These are phyloP conservation scores for Xanthoconium stramineum DNA, from an alignment of 768 basidiomycete genomes.

Conservation along the genomic window DNA sequence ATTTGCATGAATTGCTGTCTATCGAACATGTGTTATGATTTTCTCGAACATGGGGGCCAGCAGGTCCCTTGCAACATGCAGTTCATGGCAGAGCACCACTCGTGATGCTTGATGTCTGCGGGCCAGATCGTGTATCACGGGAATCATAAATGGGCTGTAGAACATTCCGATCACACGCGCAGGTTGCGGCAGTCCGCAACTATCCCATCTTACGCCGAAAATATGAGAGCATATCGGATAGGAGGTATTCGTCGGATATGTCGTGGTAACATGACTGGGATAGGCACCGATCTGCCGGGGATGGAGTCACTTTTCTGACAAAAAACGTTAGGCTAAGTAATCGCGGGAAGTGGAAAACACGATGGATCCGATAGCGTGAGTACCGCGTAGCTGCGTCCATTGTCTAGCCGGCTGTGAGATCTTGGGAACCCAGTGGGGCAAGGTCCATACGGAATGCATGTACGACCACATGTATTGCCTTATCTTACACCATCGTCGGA, in stretches of 20 bases:
- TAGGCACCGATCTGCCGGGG: conserved; percentile 18
- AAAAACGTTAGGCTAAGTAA: conserved; percentile 12
- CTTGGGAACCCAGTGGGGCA: conserved; percentile 9
- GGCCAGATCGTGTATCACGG: conserved; percentile 23
- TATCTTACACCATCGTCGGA: conserved; percentile 2
- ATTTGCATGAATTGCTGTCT: conserved; percentile 8
- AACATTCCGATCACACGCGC: conserved; percentile 20
- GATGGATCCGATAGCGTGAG: conserved; percentile 15
- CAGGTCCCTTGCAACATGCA: conserved; percentile 15
- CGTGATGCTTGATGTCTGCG: neutral
- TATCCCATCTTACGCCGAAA: conserved; percentile 2
- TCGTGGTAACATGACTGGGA: conserved; percentile 11
- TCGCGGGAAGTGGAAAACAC: conserved; percentile 15
- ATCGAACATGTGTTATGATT: conserved; percentile 14
- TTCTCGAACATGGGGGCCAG: conserved; percentile 10
- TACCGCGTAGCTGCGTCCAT: neutral
- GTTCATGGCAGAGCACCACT: conserved; percentile 20
- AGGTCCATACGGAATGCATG: neutral
- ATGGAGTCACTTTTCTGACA: conserved; percentile 6
- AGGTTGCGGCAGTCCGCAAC: conserved; percentile 7
- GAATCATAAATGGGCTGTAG: conserved; percentile 13
- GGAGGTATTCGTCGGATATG: conserved; percentile 19
- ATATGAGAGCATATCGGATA: conserved; percentile 11
- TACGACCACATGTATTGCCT: conserved; percentile 4
- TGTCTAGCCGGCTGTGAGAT: conserved; percentile 16